Percentiles rank a stretch among this genome's conserved stretches.
These are phyloP conservation scores for Colletotrichum sp. DNA, from an alignment of 2,329 filamentous ascomycete genomes.

Conservation along the genomic window DNA sequence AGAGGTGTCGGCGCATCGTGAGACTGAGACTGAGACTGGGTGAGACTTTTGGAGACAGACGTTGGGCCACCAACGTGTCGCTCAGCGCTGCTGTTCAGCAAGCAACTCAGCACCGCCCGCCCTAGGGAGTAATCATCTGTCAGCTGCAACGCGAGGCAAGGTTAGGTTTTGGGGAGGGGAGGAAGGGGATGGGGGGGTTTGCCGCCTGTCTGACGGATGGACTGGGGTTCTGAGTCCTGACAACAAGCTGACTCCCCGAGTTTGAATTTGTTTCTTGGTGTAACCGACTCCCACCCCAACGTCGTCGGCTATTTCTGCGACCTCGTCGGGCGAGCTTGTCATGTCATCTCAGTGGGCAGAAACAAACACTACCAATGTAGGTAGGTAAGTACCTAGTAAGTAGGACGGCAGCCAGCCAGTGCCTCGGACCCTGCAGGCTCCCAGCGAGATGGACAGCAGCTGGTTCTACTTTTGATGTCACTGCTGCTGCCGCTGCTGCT, in stretches of 20 bases:
- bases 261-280: neutral
- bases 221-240: neutral
- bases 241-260: neutral
- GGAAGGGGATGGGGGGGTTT: neutral
- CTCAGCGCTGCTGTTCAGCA: neutral
- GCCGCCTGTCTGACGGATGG: neutral
- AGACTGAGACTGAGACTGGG: constrained; percentile 2
- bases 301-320: neutral
- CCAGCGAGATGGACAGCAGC: neutral
- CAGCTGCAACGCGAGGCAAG: neutral
- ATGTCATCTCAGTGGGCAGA: neutral
- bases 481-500: neutral
- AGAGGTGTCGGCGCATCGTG: neutral
- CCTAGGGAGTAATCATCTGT: neutral
- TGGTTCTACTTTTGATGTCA: neutral
- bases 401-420: neutral
- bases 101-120: neutral
- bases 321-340: neutral
- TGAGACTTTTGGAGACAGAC: neutral
- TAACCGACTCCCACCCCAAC: neutral
- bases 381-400: neutral
- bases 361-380: neutral
- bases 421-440: constrained; percentile 22
- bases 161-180: neutral
- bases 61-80: neutral